Percentiles rank a stretch among this genome's conserved stretches.
Conservation (phyloP, 108 stramenopile genomes). For the Nannochloropsis oceanica region DNA sequence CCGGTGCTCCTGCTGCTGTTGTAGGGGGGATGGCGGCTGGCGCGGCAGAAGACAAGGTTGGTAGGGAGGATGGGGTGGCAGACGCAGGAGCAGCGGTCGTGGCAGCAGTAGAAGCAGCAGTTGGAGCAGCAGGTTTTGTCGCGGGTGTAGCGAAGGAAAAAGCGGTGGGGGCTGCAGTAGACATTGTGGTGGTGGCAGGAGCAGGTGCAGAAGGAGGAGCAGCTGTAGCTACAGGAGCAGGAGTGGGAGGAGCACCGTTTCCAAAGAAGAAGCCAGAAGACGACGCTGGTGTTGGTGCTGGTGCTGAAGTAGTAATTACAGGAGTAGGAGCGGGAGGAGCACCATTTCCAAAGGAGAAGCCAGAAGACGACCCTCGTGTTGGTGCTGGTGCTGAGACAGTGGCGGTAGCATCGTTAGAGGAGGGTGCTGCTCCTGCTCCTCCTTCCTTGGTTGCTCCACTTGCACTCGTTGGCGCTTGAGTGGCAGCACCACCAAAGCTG, state of each 20-base stretch:
- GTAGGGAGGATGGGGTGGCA: neutral
- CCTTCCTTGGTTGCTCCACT: no score
- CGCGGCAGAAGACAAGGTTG: neutral
- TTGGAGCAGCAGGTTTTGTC: neutral
- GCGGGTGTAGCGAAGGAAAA: neutral
- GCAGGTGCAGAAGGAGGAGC: neutral
- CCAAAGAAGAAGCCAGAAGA: no score
- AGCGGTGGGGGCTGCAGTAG: neutral
- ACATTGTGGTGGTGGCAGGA: neutral
- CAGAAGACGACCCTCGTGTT: no score
- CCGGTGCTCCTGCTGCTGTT: neutral
- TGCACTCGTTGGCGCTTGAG: neutral
- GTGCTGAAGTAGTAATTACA: no score
- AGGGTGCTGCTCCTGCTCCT: no score
- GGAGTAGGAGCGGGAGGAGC: neutral
- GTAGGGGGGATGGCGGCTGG: neutral
- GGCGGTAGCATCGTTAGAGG: no score
- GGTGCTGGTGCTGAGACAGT: no score
- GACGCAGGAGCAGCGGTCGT: neutral
- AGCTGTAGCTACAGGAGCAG: neutral
- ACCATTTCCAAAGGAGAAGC: no score
- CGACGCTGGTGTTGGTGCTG: no score
- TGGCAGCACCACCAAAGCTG: neutral
- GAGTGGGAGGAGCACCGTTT: neutral
- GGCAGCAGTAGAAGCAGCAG: neutral